Evolutionary conservation across 192 early-diverging fungal species (phyloP).

Genomic region (Linnemannia exigua): DNA sequence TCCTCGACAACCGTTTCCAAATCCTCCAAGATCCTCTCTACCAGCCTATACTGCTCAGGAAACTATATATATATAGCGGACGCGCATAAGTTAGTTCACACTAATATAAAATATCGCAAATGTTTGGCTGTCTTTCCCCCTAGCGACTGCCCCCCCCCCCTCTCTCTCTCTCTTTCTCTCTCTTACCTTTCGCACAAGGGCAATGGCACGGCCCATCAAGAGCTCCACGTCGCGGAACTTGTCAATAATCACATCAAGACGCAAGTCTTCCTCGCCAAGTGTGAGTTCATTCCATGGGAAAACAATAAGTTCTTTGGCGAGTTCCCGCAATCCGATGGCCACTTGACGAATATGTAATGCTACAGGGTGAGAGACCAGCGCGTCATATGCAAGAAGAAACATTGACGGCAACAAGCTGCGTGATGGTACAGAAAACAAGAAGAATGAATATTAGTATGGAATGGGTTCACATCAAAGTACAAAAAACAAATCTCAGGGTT

Average conservation of each 20-base stretch:
- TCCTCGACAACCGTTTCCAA: slow-evolving; percentile 59
- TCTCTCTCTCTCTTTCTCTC: too few relatives aligned
- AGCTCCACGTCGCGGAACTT: slow-evolving; percentile 61
- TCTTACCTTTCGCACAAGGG: slow-evolving; percentile 68
- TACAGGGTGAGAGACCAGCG: slow-evolving; percentile 73
- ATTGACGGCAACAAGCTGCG: slow-evolving; percentile 57
- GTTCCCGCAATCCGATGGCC: slow-evolving; percentile 38
- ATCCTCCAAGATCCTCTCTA: slow-evolving; percentile 64
- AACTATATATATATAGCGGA: too few relatives aligned
- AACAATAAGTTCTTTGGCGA: slow-evolving; percentile 45
- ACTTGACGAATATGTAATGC: slow-evolving; percentile 60
- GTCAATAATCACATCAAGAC: slow-evolving; percentile 50
- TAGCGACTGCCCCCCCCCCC: too few relatives aligned
- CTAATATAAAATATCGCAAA: slow-evolving; percentile 5
- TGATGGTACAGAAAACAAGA: not conserved
- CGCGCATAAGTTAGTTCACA: too few relatives aligned
- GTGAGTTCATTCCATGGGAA: slow-evolving; percentile 65
- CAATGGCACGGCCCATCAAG: slow-evolving; percentile 65
- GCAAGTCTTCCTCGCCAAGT: slow-evolving; percentile 35
- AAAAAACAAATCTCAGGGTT: too few relatives aligned
- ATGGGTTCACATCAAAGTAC: too few relatives aligned
- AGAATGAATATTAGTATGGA: not conserved
- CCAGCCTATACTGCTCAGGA: slow-evolving; percentile 70
- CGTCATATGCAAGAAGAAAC: slow-evolving; percentile 83
- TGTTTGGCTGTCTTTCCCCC: too few relatives aligned